These are phyloP conservation scores for Melanopsichium pennsylvanicum DNA, from an alignment of 1,284 basidiomycete species.

Conservation along the genomic window DNA sequence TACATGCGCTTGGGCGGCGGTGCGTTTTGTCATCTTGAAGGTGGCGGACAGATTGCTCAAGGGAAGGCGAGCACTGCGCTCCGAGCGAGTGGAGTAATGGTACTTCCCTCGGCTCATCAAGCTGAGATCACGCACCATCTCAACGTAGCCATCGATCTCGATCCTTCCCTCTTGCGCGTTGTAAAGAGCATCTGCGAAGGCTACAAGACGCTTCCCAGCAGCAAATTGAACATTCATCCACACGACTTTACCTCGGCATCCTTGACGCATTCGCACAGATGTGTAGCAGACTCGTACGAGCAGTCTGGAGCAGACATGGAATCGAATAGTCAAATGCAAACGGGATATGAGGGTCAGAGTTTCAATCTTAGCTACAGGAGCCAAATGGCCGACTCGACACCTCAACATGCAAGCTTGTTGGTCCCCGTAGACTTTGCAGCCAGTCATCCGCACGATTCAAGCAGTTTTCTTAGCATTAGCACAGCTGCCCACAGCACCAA, in stretches of 20 bases:
- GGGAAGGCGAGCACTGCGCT: constrained; percentile 11
- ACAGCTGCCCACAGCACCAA: constrained; percentile 1
- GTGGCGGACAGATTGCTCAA: too few species aligned
- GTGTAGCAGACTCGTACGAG: background rate
- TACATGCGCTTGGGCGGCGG: constrained; percentile 63
- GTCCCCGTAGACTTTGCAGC: constrained; percentile 23
- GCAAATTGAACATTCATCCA: constrained; percentile 18
- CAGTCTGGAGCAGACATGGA: constrained; percentile 1
- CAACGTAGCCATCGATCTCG: constrained; percentile 53
- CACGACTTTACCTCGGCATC: constrained; percentile 10
- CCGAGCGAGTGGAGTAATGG: constrained; percentile 20
- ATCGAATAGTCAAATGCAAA: background rate
- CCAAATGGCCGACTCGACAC: constrained; percentile 4
- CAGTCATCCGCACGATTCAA: constrained; percentile 13
- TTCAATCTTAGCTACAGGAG: constrained; percentile 4
- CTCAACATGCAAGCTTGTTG: constrained; percentile 3
- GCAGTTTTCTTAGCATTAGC: constrained; percentile 22
- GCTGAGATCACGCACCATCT: constrained; percentile 59
- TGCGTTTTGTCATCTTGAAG: constrained; percentile 46
- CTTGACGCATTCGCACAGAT: constrained; percentile 14
- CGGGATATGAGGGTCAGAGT: constrained; percentile 4
- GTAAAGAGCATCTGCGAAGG: constrained; percentile 54
- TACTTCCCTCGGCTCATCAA: constrained; percentile 28
- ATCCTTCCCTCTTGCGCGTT: constrained; percentile 37
- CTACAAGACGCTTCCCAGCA: constrained; percentile 28